phyloP scores from a whole-genome alignment of 2,329 filamentous ascomycete species.

The Penicillium sp. region DNA sequence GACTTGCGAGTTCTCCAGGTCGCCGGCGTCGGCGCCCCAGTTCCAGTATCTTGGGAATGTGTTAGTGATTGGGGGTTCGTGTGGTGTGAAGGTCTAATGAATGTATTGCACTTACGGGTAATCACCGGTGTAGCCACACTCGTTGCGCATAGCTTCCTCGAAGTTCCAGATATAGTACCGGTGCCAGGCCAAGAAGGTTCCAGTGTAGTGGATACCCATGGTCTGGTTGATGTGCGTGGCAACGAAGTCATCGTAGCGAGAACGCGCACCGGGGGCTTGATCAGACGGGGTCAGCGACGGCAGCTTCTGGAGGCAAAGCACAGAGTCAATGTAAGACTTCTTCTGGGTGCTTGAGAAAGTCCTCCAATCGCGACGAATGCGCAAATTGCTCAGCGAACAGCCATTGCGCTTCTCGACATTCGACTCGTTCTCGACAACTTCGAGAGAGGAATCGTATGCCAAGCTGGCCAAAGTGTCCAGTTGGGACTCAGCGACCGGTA shows the following conservation, averaged over 20 bases:
- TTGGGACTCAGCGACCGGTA: conserved; percentile 14
- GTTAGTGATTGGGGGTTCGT: neutral
- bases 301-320: conserved; percentile 46
- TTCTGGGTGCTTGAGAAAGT: conserved; percentile 35
- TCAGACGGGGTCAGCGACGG: conserved; percentile 37
- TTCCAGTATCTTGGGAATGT: conserved; percentile 44
- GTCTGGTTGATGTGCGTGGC: conserved; percentile 53
- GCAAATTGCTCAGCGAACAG: conserved; percentile 19
- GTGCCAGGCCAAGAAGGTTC: conserved; percentile 38
- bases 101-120: conserved; percentile 23
- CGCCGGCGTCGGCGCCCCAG: conserved; percentile 43
- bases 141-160: conserved; percentile 34
- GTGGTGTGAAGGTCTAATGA: neutral
- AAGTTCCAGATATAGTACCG: conserved; percentile 34
- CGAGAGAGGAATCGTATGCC: conserved; percentile 14
- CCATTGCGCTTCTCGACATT: conserved; percentile 5
- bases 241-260: conserved; percentile 54
- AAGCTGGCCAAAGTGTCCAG: conserved; percentile 15
- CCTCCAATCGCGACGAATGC: conserved; percentile 31
- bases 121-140: conserved; percentile 42
- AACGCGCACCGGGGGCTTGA: conserved; percentile 45
- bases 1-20: conserved; percentile 45
- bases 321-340: conserved; percentile 47
- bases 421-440: conserved; percentile 3
- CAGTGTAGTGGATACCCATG: conserved; percentile 43